A percentile compares a stretch with the other conserved stretches of the same genome.
Conservation (phyloP, 345 rosid species). For the Aegle marmelos region DNA sequence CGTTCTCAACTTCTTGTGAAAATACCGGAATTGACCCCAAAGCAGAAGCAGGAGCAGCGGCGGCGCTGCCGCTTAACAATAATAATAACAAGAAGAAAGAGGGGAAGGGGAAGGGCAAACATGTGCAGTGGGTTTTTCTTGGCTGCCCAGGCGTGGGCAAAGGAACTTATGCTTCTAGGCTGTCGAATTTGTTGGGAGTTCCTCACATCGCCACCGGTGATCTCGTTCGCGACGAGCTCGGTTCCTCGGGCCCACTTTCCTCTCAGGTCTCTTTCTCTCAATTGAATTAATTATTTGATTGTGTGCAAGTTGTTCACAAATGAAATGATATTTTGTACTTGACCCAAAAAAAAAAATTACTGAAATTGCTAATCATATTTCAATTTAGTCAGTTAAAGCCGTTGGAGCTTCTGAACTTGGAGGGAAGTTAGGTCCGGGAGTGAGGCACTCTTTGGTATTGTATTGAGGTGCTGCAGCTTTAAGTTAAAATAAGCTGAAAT, state of each 20-base stretch:
- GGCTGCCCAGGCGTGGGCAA: slow-evolving; percentile 99
- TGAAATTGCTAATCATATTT: no score
- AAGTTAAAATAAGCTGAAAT: no score
- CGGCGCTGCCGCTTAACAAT: slow-evolving; percentile 14
- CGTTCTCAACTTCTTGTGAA: slow-evolving; percentile 21
- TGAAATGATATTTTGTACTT: no score
- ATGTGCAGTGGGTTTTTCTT: slow-evolving; percentile 88
- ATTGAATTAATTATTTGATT: neutral
- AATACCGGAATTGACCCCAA: slow-evolving; percentile 43
- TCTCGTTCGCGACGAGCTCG: slow-evolving; percentile 92
- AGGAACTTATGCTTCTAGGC: slow-evolving; percentile 94
- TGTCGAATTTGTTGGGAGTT: slow-evolving; percentile 73
- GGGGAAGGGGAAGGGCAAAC: slow-evolving; percentile 34
- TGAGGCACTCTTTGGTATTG: no score
- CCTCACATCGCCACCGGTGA: slow-evolving; percentile 99
- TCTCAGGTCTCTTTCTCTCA: slow-evolving; percentile 53
- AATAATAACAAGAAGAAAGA: neutral
- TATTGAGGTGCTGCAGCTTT: no score
- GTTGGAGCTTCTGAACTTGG: neutral
- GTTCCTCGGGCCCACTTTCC: slow-evolving; percentile 68
- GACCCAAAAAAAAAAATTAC: no score
- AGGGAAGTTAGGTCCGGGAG: neutral
- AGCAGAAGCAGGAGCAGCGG: slow-evolving; percentile 18
- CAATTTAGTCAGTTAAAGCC: neutral
- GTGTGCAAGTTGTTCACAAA: neutral